Conservation (phyloP, 1,284 basidiomycete species). For the Sporisorium scitamineum region DNA sequence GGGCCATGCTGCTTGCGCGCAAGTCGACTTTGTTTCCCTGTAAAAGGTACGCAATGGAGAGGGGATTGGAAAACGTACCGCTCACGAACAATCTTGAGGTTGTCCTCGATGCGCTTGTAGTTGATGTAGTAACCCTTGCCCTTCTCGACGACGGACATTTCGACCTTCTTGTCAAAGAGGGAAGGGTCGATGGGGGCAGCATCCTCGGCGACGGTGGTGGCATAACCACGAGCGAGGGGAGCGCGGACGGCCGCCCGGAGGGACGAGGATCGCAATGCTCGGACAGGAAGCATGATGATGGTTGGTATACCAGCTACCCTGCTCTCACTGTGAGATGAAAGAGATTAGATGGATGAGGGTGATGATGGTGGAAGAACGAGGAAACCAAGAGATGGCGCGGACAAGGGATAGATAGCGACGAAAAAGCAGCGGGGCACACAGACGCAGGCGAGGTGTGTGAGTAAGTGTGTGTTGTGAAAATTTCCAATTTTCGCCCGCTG, state of each 20-base stretch:
- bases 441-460: not conserved
- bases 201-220: conserved; percentile 67
- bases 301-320: conserved; percentile 40
- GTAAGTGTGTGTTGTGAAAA: conserved; percentile 7
- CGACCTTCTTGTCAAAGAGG: conserved; percentile 67
- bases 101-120: conserved; percentile 68
- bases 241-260: conserved; percentile 51
- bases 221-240: conserved; percentile 62
- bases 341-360: conserved; percentile 19
- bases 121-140: conserved; percentile 69
- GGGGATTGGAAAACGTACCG: conserved; percentile 43
- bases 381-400: conserved; percentile 4
- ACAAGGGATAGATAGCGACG: conserved; percentile 19
- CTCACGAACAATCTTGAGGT: conserved; percentile 67
- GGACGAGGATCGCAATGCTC: conserved; percentile 54
- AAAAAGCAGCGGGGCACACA: conserved; percentile 9
- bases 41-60: not conserved
- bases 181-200: conserved; percentile 57
- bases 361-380: conserved; percentile 16
- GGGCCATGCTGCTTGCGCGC: not conserved
- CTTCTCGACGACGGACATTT: conserved; percentile 67
- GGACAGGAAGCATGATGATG: conserved; percentile 58
- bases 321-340: conserved; percentile 36
- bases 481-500: conserved; percentile 16
- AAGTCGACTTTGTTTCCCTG: not conserved